Evolutionary conservation across 176 grass and related monocot species (phyloP), one percentile per base, ranked within the genome.

Genomic region (Phoenix dactylifera): DNA sequence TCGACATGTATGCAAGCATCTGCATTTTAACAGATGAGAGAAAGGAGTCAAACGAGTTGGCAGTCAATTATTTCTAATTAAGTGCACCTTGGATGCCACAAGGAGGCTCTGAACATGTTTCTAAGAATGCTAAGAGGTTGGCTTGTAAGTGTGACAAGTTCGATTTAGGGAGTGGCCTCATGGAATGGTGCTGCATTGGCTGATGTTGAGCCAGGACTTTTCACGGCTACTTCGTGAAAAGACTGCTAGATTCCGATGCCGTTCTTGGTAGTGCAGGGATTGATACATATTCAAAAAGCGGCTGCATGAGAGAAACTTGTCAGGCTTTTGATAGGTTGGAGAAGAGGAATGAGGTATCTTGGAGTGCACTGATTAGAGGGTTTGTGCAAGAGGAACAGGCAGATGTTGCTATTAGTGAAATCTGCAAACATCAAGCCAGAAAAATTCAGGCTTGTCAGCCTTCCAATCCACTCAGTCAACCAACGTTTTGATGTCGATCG

Each of bases 51-150:
- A 60, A 76, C 79, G 49, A 83, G 72, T 7, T 83, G 85, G 79
- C 79, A 88, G 55, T 72, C 85, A 0, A 73, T 83, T 9, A 66
- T 88, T 60, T 83, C 79, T 57, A 72, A 79, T 16, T 88, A 79
- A 69, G 79, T 69, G 16, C 76, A 18, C 54, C 54, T 76, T 59
- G 76, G 76, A 23, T 24, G 51, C 49, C 72, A 48, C 4, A 18
- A 76, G 59, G 63, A 83, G 64, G 85, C 76, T 3, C 76, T 87
- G 1, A 35, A 65, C 7, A 83, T 72, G 79, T 70, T 79, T 39
- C 17, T 79, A 50, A 58, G 59, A 56, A 79, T 88, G 85, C 79
- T 20, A 73, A 22, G 52, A 76, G 17, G 74, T 24, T 26, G 79
- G 85, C 28, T 83, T 88, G 64, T 73, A 32, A 48, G 9, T 24